Evolutionary conservation across 805 yeast genomes (phyloP).

Genomic region (Ogataea minuta): DNA sequence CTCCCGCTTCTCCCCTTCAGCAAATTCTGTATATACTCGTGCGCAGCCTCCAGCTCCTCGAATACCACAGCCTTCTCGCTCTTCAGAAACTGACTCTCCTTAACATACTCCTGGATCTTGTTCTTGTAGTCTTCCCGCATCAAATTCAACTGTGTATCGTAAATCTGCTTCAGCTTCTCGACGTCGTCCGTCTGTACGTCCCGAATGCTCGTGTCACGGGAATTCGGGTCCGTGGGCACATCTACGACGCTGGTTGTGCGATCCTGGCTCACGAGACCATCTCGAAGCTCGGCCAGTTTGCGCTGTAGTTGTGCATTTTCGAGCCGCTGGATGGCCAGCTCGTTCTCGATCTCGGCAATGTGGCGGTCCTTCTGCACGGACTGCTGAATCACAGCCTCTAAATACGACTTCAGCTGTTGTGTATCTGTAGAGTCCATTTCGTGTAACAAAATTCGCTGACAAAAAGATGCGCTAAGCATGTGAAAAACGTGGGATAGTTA

Average conservation of each 20-base stretch:
- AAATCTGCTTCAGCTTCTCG: slow-evolving; percentile 3
- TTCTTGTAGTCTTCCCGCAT: slow-evolving; percentile 5
- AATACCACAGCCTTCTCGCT: slow-evolving; percentile 15
- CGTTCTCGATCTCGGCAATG: slow-evolving; percentile 11
- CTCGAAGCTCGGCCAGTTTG: slow-evolving; percentile 1
- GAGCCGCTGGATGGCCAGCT: slow-evolving; percentile 1
- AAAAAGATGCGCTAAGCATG: no score
- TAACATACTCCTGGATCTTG: slow-evolving; percentile 3
- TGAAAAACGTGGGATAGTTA: no score
- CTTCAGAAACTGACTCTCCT: slow-evolving; percentile 6
- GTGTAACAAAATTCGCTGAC: slow-evolving; percentile 1
- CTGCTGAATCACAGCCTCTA: slow-evolving; percentile 4
- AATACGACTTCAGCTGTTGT: slow-evolving; percentile 1
- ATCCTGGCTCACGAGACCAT: not conserved
- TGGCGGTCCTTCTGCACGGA: slow-evolving; percentile 7
- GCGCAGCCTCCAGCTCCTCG: slow-evolving; percentile 18
- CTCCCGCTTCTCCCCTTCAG: not conserved
- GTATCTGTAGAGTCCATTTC: not conserved
- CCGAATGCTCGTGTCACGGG: not conserved
- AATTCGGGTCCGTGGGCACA: not conserved
- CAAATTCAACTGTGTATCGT: slow-evolving; percentile 3
- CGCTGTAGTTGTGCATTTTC: slow-evolving; percentile 1
- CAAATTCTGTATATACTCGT: slow-evolving; percentile 7
- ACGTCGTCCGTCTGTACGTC: not conserved
- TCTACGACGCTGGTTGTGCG: not conserved